Evolutionary conservation across 2,329 filamentous ascomycete genomes (phyloP).

Genomic region (Amesomyces nigricolor): DNA sequence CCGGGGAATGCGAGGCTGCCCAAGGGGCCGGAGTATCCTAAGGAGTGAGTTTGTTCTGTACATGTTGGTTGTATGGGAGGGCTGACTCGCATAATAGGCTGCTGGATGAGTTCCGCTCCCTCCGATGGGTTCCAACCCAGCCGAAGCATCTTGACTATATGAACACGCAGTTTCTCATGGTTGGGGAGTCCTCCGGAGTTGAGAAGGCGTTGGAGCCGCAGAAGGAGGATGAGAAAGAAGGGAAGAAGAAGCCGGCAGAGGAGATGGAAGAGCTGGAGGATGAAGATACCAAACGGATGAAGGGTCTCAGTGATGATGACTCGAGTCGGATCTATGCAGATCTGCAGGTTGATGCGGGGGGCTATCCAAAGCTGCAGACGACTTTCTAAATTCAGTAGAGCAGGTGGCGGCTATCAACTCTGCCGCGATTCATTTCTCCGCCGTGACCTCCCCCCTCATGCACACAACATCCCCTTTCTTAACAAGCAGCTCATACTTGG

Average conservation of each 20-base stretch:
- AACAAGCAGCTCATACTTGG: too few relatives aligned
- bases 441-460: too few relatives aligned
- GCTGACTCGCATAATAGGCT: slow-evolving; percentile 10
- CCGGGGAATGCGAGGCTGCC: slow-evolving; percentile 60
- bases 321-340: slow-evolving; percentile 44
- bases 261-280: slow-evolving; percentile 70
- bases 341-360: slow-evolving; percentile 45
- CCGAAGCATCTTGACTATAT: slow-evolving; percentile 70
- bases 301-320: slow-evolving; percentile 41
- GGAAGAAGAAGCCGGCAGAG: slow-evolving; percentile 59
- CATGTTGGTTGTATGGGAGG: too few relatives aligned
- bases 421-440: too few relatives aligned
- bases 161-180: slow-evolving; percentile 71
- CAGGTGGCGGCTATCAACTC: too few relatives aligned
- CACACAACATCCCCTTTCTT: too few relatives aligned
- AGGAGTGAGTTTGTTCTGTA: slow-evolving; percentile 63
- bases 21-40: slow-evolving; percentile 61
- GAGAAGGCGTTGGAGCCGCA: slow-evolving; percentile 51
- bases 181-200: slow-evolving; percentile 61
- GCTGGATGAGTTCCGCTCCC: slow-evolving; percentile 49
- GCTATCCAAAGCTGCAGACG: slow-evolving; percentile 58
- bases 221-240: slow-evolving; percentile 51
- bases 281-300: slow-evolving; percentile 65
- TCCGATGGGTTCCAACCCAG: slow-evolving; percentile 69
- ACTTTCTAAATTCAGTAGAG: too few relatives aligned